phyloP scores from a whole-genome alignment of 2,329 filamentous ascomycete species.

The Chrysoporthe deuterocubensis region DNA sequence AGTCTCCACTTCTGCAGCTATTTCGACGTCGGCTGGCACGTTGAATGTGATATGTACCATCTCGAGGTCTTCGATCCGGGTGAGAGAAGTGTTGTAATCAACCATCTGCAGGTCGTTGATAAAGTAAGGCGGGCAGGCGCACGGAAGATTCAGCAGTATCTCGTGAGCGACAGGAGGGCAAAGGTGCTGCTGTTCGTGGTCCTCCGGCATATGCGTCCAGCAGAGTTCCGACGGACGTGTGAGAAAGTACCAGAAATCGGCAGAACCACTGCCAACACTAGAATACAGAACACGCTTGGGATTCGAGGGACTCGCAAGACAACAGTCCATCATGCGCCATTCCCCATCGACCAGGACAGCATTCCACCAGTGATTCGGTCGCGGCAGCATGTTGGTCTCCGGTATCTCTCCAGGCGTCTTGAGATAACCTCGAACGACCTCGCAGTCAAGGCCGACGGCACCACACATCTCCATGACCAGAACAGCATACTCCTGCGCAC shows the following conservation, averaged over 20 bases:
- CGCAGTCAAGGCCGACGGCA: conserved; percentile 84
- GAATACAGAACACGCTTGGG: conserved; percentile 80
- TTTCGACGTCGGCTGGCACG: conserved; percentile 87
- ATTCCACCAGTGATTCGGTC: conserved; percentile 98
- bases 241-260: conserved; percentile 95
- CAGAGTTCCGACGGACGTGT: conserved; percentile 84
- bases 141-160: conserved; percentile 82
- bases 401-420: conserved; percentile 85
- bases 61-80: conserved; percentile 87
- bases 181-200: conserved; percentile 88
- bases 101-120: conserved; percentile 77
- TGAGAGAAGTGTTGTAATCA: conserved; percentile 87
- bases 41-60: conserved; percentile 88
- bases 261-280: conserved; percentile 66
- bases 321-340: conserved; percentile 96
- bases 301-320: conserved; percentile 87
- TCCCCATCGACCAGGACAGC: conserved; percentile 89
- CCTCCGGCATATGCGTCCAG: conserved; percentile 92
- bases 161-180: conserved; percentile 87
- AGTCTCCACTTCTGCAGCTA: conserved; percentile 89
- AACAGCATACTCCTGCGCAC: conserved; percentile 85
- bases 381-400: conserved; percentile 81
- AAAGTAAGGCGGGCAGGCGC: conserved; percentile 87
- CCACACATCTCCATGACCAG: conserved; percentile 92
- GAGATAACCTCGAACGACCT: conserved; percentile 86